Evolutionary conservation across 208 protist species (phyloP), one percentile per base, ranked within the genome.

Genomic region (Angomonas ambiguus): DNA sequence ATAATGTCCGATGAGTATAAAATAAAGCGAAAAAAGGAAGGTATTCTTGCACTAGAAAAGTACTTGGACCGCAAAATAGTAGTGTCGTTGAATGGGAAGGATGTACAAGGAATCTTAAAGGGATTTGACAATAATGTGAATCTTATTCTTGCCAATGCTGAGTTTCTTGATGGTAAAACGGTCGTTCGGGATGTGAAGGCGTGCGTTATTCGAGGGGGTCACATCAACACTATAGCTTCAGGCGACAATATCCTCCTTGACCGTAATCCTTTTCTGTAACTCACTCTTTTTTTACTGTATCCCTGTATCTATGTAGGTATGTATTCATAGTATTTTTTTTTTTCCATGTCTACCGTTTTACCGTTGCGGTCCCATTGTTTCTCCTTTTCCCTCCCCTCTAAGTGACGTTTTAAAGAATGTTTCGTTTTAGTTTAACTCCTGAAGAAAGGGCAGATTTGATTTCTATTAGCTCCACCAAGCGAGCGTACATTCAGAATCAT

Each of bases 41-140:
- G 76, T 32, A 89, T 94, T 42, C 69, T 91, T 18, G 67, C 83
- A 10, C 57, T 94, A 2, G 83, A 92, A 45, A 88, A 84, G 62
- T 88, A 83, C 59, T 80, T 94, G 0, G 88, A 92, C 55, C 72
- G 85, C 3, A 91, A 88, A 34, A 63, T 94, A 10, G 78, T 85
- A 22, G 70, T 91, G 16, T 64, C 80, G 0, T 56, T 88, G 48
- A 74, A 70, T 11, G 48, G 64, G 20, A 59, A 67, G 11, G 81
- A 92, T 33, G 55, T 92, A 2, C 80, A 86, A 30, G 88, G 85
- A 8, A 74, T 92, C 3, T 67, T 94, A 11, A 94, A 94, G 60
- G 85, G 88, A n/a, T 94, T 91, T 34, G 88, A 94, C 61, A 92
- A 92, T 60, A 94, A 94, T 53, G 76, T 94, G 22, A 91, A 88